phyloP scores from a whole-genome alignment of 495 filamentous ascomycete species.

The Aspergillus sparsus region DNA sequence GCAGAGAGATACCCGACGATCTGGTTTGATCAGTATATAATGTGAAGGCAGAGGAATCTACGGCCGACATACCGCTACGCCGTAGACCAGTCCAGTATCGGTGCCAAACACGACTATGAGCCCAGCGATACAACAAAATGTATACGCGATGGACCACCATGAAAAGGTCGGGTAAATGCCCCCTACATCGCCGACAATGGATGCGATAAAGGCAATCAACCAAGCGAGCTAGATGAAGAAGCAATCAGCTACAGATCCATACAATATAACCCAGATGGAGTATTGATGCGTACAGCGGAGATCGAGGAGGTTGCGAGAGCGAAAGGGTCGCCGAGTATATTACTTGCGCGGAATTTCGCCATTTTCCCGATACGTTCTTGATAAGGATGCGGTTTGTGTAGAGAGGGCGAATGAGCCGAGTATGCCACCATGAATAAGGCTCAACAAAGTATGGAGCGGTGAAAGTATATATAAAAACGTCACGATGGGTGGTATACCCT shows the following conservation, averaged over 20 bases:
- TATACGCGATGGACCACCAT: slow-evolving; percentile 89
- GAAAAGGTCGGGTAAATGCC: slow-evolving; percentile 73
- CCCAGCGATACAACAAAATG: slow-evolving; percentile 78
- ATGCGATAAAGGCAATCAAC: slow-evolving; percentile 87
- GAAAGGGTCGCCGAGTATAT: slow-evolving; percentile 95
- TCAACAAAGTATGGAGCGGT: slow-evolving; percentile 14
- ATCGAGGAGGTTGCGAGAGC: slow-evolving; percentile 93
- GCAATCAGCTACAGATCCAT: slow-evolving; percentile 7
- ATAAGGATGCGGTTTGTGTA: slow-evolving; percentile 73
- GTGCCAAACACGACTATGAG: slow-evolving; percentile 78
- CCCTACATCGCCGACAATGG: slow-evolving; percentile 70
- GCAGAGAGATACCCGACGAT: slow-evolving; percentile 83
- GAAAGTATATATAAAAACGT: slow-evolving; percentile 16
- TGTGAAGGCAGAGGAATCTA: background rate
- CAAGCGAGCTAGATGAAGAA: slow-evolving; percentile 71
- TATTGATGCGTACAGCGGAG: slow-evolving; percentile 67
- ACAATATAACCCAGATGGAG: background rate
- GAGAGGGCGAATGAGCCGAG: slow-evolving; percentile 64
- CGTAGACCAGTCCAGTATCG: slow-evolving; percentile 79
- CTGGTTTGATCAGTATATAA: slow-evolving; percentile 39
- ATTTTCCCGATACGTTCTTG: slow-evolving; percentile 29
- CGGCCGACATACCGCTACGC: slow-evolving; percentile 69
- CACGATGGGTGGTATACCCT: slow-evolving; percentile 2
- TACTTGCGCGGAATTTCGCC: slow-evolving; percentile 73
- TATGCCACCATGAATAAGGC: slow-evolving; percentile 42